Evolutionary conservation across 805 yeast species (phyloP).

Genomic region (Metschnikowia aberdeeniae): DNA sequence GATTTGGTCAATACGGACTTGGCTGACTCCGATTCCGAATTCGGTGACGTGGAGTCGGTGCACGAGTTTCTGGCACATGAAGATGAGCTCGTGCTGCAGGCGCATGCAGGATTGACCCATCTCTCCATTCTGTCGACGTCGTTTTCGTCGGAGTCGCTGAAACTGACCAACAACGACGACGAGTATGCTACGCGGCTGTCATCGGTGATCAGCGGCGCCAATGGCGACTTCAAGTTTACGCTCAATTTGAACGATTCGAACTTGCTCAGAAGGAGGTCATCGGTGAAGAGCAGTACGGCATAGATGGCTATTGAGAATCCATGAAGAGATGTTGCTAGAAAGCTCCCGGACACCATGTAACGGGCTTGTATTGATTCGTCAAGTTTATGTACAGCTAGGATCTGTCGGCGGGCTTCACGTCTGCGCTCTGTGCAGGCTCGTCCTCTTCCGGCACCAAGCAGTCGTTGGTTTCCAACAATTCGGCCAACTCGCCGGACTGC

Average conservation of each 20-base stretch:
- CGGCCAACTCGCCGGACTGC: slow-evolving; percentile 83
- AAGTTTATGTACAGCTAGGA: slow-evolving; percentile 11
- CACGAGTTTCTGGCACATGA: slow-evolving; percentile 3
- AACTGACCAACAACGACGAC: slow-evolving; percentile 17
- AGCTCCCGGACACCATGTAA: too few relatives aligned
- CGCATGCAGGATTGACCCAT: slow-evolving; percentile 18
- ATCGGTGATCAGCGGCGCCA: slow-evolving; percentile 35
- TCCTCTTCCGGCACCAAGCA: slow-evolving; percentile 79
- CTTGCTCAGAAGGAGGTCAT: slow-evolving; percentile 49
- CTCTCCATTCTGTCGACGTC: slow-evolving; percentile 19
- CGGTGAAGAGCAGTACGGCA: slow-evolving; percentile 13
- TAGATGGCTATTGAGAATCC: background rate
- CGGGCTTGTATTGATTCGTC: too few relatives aligned
- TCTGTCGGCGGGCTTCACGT: slow-evolving; percentile 37
- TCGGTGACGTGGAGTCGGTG: slow-evolving; percentile 3
- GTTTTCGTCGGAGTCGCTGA: slow-evolving; percentile 15
- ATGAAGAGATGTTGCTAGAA: too few relatives aligned
- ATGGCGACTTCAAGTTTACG: slow-evolving; percentile 48
- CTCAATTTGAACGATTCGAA: slow-evolving; percentile 63
- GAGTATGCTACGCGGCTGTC: slow-evolving; percentile 38
- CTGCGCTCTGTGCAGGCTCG: slow-evolving; percentile 27
- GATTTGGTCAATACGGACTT: slow-evolving; percentile 20
- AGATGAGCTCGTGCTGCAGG: background rate
- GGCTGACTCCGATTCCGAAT: slow-evolving; percentile 9
- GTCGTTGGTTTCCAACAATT: slow-evolving; percentile 71